Evolutionary conservation across 2,329 filamentous ascomycete species (phyloP), one percentile per base, ranked within the genome.

Genomic region (Fusarium sp.): DNA sequence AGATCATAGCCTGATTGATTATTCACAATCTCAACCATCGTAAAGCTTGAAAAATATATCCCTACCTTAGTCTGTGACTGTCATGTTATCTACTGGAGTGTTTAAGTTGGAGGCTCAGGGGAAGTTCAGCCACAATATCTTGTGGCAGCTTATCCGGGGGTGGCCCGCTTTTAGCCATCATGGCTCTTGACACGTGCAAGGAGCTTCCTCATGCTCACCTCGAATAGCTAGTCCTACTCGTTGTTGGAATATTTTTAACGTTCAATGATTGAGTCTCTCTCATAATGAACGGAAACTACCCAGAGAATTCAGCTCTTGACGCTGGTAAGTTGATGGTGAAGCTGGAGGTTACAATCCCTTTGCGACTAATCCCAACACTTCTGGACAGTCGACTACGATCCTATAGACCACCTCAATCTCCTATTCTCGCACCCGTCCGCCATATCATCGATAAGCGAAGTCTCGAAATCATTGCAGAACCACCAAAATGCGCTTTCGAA

Each of bases 361-460:
- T 40, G 50, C 62, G 52, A 60, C 73, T 69, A 72, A 76, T 73
- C 71, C 55, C 56, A 63, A 61, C 46, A 48, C 42, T 45, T 58
- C 40, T 54, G 38, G 17, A 62, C 64, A 89, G 87, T 84, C 81
- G 91, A 97, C 81, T 98, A 98, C 84, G 92, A 98, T 80, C 94
- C 96, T 58, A 92, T 98, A 80, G 89, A 93, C 76, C 94, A 99
- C 82, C 88, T 99, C 61, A 98, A 99, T 84, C 87, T 92, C 69
- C 91, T 99, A 77, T 99, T 99, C 85, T 91, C 94, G 54, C 93
- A 97, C 77, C 93, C 95, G 2, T 93, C 94, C 38, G 91, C 94
- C 67, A 90, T 98, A 67, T 89, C 91, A 42, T 93, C 93, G 58
- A 91, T 97, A 70, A 85, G 87, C 50, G 86, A 88, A 69, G 93